These are phyloP conservation scores for Apiospora phragmitis DNA, from an alignment of 2,329 filamentous ascomycete genomes.

Conservation along the genomic window DNA sequence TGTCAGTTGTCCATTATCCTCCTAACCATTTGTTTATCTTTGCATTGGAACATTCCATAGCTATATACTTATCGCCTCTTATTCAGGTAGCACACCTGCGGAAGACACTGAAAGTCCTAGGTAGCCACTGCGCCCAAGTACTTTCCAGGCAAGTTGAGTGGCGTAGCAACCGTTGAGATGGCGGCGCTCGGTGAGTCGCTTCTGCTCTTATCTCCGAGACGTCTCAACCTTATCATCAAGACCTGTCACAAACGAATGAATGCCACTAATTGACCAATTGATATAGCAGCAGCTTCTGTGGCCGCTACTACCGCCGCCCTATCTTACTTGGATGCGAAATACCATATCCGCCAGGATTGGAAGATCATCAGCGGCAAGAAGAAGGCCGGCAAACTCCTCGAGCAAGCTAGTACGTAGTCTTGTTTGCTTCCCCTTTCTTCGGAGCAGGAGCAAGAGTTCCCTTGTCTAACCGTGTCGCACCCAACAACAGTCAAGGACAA, in stretches of 20 bases:
- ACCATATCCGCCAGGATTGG: constrained; percentile 65
- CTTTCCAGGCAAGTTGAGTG: neutral
- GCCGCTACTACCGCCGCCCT: constrained; percentile 37
- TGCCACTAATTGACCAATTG: neutral
- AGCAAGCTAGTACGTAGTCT: constrained; percentile 45
- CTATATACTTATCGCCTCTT: neutral
- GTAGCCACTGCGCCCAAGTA: neutral
- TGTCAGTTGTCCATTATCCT: neutral
- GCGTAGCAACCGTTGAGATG: neutral
- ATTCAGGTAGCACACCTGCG: neutral
- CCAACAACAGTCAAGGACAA: constrained; percentile 52
- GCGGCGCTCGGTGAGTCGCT: constrained; percentile 1
- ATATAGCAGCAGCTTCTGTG: constrained; percentile 29
- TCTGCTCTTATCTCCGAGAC: neutral
- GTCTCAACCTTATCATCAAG: neutral
- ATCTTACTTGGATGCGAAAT: constrained; percentile 70
- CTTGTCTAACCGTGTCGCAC: constrained; percentile 1
- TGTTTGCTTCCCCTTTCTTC: constrained; percentile 4
- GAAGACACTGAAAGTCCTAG: neutral
- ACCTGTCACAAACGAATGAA: neutral
- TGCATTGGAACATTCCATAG: neutral
- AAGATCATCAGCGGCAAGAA: constrained; percentile 42
- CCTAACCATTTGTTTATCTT: neutral
- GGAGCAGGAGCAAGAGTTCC: neutral
- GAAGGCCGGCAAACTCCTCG: constrained; percentile 43